Evolutionary conservation across 164 flowering plant genomes (phyloP).

Genomic region (Pachysandra terminalis): DNA sequence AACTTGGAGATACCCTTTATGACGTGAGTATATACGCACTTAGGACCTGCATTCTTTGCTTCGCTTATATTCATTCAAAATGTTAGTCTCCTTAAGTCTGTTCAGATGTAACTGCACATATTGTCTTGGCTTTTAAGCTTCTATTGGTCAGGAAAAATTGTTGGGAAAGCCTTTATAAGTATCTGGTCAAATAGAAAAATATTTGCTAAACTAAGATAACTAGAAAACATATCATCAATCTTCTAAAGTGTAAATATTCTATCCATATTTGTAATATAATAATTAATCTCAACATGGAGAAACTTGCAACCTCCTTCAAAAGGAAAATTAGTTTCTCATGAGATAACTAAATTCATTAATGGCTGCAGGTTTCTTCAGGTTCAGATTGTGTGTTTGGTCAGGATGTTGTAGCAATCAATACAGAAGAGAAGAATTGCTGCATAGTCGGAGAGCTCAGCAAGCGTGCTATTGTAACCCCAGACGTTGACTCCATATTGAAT

Average conservation of each 20-base stretch:
- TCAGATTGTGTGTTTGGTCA: constrained; percentile 49
- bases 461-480: constrained; percentile 56
- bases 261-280: too few relatives aligned
- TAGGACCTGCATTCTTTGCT: too few relatives aligned
- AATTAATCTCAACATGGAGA: too few relatives aligned
- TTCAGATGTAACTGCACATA: too few relatives aligned
- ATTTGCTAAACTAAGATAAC: not conserved
- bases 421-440: constrained; percentile 41
- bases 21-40: constrained; percentile 54
- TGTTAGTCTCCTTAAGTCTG: not conserved
- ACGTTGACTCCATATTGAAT: constrained; percentile 43
- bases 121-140: not conserved
- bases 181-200: too few relatives aligned
- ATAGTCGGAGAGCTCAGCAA: constrained; percentile 49
- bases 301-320: too few relatives aligned
- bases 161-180: not conserved
- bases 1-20: constrained; percentile 56
- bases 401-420: constrained; percentile 55
- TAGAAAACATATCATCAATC: too few relatives aligned
- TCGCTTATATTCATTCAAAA: not conserved
- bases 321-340: not conserved
- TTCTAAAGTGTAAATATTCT: too few relatives aligned
- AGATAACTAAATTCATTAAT: not conserved
- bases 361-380: constrained; percentile 56
- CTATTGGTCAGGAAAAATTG: not conserved